A percentile compares a stretch with the other conserved stretches of the same genome.
phyloP scores from a whole-genome alignment of 2,329 filamentous ascomycete species.

The Diaporthe batatas region DNA sequence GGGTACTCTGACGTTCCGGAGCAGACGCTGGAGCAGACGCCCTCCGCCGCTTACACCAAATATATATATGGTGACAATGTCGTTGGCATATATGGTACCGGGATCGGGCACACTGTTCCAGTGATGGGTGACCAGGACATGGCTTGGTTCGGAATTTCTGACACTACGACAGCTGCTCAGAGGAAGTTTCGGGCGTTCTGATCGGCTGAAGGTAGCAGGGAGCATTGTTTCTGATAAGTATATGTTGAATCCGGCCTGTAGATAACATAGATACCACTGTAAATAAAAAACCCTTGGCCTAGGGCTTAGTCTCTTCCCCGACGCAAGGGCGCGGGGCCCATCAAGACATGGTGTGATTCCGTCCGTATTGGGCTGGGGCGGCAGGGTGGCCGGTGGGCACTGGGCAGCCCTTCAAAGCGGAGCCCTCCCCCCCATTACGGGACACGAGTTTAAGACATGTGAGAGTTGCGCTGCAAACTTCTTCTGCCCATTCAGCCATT shows the following conservation, averaged over 20 bases:
- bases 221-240: slow-evolving; percentile 5
- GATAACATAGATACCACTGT: background rate
- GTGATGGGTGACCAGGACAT: slow-evolving; percentile 52
- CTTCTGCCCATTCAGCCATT: no score
- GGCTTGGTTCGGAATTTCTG: slow-evolving; percentile 53
- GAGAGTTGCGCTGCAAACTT: background rate
- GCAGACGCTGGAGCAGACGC: slow-evolving; percentile 50
- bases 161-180: background rate
- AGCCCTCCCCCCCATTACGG: background rate
- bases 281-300: background rate
- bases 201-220: background rate
- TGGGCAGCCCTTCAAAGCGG: background rate
- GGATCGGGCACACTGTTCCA: slow-evolving; percentile 53
- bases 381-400: background rate
- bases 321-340: background rate
- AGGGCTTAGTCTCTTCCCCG: slow-evolving; percentile 1
- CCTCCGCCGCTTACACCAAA: slow-evolving; percentile 53
- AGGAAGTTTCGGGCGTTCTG: background rate
- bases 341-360: slow-evolving; percentile 8
- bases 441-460: slow-evolving; percentile 9
- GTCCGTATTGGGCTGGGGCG: background rate
- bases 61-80: slow-evolving; percentile 53
- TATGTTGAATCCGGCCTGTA: background rate
- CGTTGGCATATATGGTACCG: slow-evolving; percentile 52
- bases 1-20: slow-evolving; percentile 50